Percentiles rank a stretch among this genome's conserved stretches.
These are phyloP conservation scores for Acacia confusa DNA, from an alignment of 306 rosid species.

Conservation along the genomic window DNA sequence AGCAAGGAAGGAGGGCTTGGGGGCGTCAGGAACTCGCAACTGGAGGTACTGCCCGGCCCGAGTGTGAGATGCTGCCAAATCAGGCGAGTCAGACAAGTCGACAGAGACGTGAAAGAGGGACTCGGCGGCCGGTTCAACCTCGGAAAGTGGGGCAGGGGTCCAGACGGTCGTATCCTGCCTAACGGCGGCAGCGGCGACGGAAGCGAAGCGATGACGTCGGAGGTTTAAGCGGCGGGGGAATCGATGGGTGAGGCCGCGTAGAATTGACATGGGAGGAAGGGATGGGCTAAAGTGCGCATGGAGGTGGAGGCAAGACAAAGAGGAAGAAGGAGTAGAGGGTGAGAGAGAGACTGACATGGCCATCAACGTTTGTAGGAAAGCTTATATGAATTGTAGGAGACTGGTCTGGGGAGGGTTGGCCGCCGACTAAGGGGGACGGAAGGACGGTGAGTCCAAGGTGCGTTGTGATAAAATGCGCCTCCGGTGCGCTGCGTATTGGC, in stretches of 20 bases:
- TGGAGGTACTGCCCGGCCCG: constrained; percentile 92
- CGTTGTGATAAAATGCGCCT: constrained; percentile 31
- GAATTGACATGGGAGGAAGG: constrained; percentile 72
- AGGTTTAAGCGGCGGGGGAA: constrained; percentile 29
- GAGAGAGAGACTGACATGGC: constrained; percentile 49
- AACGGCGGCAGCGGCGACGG: constrained; percentile 56
- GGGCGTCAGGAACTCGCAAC: constrained; percentile 56
- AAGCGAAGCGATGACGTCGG: constrained; percentile 40
- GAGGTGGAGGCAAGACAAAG: constrained; percentile 38
- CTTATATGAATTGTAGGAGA: background rate
- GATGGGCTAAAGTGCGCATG: constrained; percentile 66
- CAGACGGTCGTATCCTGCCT: constrained; percentile 81
- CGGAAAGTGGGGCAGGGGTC: constrained; percentile 74
- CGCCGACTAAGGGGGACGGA: constrained; percentile 40
- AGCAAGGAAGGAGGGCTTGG: constrained; percentile 79
- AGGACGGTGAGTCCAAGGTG: constrained; percentile 18
- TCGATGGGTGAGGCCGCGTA: constrained; percentile 59
- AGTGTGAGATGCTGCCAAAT: constrained; percentile 67
- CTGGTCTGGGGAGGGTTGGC: constrained; percentile 26
- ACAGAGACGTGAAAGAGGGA: constrained; percentile 81
- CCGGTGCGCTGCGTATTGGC: background rate
- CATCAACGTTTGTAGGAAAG: background rate
- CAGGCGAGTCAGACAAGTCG: constrained; percentile 80
- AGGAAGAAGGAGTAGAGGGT: constrained; percentile 15
- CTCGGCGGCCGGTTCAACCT: constrained; percentile 72